Evolutionary conservation across 345 rosid genomes (phyloP).

Genomic region (Reutealis trisperma): DNA sequence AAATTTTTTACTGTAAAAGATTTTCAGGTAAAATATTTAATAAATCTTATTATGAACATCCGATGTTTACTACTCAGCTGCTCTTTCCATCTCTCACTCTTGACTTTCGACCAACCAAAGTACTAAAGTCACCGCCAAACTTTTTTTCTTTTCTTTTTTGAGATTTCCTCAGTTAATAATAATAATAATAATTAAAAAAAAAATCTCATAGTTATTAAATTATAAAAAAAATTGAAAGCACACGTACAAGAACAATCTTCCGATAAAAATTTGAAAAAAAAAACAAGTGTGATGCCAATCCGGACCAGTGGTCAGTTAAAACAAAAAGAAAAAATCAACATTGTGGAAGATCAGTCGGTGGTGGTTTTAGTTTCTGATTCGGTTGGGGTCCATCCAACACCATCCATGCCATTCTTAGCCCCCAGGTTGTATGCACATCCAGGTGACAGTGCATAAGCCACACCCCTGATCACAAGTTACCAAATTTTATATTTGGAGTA

Average conservation of each 20-base stretch:
- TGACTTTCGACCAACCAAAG: slow-evolving; percentile 17
- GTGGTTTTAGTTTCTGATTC: slow-evolving; percentile 29
- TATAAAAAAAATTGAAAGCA: neutral
- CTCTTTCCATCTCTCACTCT: neutral
- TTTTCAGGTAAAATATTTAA: no score
- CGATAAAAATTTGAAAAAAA: neutral
- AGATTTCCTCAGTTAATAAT: neutral
- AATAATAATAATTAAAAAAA: no score
- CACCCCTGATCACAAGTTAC: slow-evolving; percentile 14
- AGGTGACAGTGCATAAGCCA: slow-evolving; percentile 37
- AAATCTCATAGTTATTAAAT: no score
- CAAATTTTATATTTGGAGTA: neutral
- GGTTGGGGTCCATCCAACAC: slow-evolving; percentile 25
- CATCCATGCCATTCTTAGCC: slow-evolving; percentile 32
- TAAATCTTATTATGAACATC: neutral
- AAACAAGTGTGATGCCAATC: neutral
- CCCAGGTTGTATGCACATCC: slow-evolving; percentile 34
- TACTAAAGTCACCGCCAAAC: neutral
- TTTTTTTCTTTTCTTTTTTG: neutral
- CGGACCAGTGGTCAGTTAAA: neutral
- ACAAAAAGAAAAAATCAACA: slow-evolving; percentile 13
- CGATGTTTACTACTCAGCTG: slow-evolving; percentile 15
- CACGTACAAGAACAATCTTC: neutral
- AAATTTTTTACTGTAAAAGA: neutral
- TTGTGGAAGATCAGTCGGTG: slow-evolving; percentile 32